Percentiles rank a stretch among this genome's conserved stretches.
phyloP scores from a whole-genome alignment of 225 moss, liverwort and hornwort genomes.

The Antitrichia curtipendula region DNA sequence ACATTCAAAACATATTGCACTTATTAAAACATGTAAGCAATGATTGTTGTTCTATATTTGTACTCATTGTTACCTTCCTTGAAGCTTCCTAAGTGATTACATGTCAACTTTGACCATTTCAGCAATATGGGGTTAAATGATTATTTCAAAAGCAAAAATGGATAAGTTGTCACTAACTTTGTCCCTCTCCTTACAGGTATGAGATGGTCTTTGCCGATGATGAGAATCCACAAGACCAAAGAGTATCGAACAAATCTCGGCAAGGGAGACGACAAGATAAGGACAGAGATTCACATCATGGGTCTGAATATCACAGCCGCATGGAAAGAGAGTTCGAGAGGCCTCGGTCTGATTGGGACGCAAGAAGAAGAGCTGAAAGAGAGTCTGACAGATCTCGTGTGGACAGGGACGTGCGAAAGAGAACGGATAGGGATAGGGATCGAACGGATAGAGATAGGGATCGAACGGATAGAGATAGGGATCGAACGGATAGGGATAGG shows the following conservation, averaged over 20 bases:
- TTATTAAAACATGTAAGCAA: background rate
- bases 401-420: background rate
- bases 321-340: constrained; percentile 2
- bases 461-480: background rate
- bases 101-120: background rate
- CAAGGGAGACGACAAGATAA: constrained; percentile 11
- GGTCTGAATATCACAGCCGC: background rate
- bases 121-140: background rate
- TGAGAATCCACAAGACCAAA: constrained; percentile 8
- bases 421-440: background rate
- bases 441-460: background rate
- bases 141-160: background rate
- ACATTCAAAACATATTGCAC: background rate
- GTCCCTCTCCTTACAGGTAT: constrained; percentile 29
- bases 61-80: background rate
- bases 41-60: background rate
- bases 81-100: background rate
- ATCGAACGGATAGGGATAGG: background rate
- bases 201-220: constrained; percentile 85
- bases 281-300: constrained; percentile 1
- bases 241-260: background rate
- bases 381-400: background rate
- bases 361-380: background rate
- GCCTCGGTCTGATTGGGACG: background rate
- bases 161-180: background rate